Evolutionary conservation across 192 early-diverging fungal species (phyloP), one percentile per base, ranked within the genome.

Genomic region (Coemansia sp.): DNA sequence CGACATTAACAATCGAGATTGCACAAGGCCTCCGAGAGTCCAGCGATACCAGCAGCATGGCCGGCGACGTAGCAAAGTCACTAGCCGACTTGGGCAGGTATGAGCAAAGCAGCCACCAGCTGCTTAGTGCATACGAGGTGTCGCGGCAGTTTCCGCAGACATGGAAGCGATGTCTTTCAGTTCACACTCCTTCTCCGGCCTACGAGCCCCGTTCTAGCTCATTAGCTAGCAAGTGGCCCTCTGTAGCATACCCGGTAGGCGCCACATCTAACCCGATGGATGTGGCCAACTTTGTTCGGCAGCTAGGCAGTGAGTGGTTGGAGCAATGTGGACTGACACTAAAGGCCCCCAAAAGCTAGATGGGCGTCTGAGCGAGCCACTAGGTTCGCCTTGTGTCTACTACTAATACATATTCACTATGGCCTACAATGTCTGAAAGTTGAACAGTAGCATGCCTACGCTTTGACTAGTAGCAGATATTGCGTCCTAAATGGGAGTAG

Each of bases 261-360:
- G 69, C 78, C 2, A 69, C 69, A 35, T 75, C 78, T 6, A 81
- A 69, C 34, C 78, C 78, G 20, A 73, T 81, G 37, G 78, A 81
- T 57, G 59, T 81, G 28, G 78, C 78, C 36, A 81, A 75, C 66
- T 61, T 81, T 56, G 78, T 72, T 13, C 73, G 78, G 3, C 78
- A 81, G 73, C 55, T 71, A 6, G 63, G 60, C 38, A 58, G 62
- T 33, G 78, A 81, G 57, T 75, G 73, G 73, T 66, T 81, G 28
- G 65, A 38, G 40, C 66, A 38, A 5, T 43, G 31, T 14, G 78
- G 73, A 1, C 63, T 75, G 69, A 23, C 62, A 13, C 45, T 81
- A 69, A 53, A 70, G 56, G 62, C 60, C 57, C 71, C 63, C 3
- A 58, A 46, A 31, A 5, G 11, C 3, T 24, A 53, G 26, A 16